Percentiles rank a stretch among this genome's conserved stretches.
These are phyloP conservation scores for Dianthus caryophyllus DNA, from an alignment of 148 eudicot genomes.

Conservation along the genomic window DNA sequence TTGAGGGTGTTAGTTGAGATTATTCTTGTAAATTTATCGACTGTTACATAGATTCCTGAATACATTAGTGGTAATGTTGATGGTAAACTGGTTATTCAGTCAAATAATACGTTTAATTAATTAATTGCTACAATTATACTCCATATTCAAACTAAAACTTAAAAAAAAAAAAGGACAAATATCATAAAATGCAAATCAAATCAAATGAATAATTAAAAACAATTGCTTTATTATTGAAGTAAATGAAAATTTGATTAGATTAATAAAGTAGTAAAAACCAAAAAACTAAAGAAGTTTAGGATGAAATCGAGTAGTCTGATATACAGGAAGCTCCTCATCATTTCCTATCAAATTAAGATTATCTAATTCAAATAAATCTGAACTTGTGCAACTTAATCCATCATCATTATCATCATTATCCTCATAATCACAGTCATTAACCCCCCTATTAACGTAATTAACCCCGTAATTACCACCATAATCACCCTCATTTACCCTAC, in stretches of 20 bases:
- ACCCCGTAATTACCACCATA: constrained; percentile 17
- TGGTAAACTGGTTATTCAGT: no score
- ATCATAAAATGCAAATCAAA: no score
- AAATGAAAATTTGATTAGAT: neutral
- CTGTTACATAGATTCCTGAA: no score
- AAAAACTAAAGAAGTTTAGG: constrained; percentile 14
- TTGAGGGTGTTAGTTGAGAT: no score
- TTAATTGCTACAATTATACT: no score
- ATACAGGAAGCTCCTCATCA: constrained; percentile 83
- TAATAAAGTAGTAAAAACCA: neutral
- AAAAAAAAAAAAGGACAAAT: no score
- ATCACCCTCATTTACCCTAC: constrained; percentile 11
- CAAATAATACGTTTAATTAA: no score
- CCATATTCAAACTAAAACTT: no score
- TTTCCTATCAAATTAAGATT: constrained; percentile 49
- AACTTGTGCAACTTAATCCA: constrained; percentile 64
- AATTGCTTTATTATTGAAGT: no score
- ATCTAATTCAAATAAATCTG: constrained; percentile 84
- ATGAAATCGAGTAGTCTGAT: constrained; percentile 56
- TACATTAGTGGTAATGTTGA: no score
- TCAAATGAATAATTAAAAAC: no score
- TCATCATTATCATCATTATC: constrained; percentile 44
- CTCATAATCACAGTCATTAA: constrained; percentile 8
- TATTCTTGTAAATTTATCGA: no score
- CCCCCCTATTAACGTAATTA: constrained; percentile 16